phyloP scores from a whole-genome alignment of 2,329 filamentous ascomycete species.

The Metarhizium anisopliae region DNA sequence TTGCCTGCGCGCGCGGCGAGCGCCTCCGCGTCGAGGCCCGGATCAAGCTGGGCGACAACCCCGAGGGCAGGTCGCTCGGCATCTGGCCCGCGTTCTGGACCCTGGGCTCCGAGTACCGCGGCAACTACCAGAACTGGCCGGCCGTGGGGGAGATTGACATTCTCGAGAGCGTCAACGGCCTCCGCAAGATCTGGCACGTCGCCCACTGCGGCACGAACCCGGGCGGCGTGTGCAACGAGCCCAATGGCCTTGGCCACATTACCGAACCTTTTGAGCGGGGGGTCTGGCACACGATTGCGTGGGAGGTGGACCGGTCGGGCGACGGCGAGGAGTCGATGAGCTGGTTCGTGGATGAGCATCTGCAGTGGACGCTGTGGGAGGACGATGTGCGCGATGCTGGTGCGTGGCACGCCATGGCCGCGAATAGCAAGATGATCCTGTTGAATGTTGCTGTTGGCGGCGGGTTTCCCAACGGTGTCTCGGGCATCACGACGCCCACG shows the following conservation, averaged over 20 bases:
- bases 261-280: constrained; percentile 15
- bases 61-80: constrained; percentile 21
- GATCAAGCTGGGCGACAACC: constrained; percentile 25
- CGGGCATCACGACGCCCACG: constrained; percentile 23
- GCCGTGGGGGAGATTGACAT: constrained; percentile 35
- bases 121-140: constrained; percentile 32
- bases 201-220: constrained; percentile 31
- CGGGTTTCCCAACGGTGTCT: constrained; percentile 25
- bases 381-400: constrained; percentile 15
- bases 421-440: constrained; percentile 23
- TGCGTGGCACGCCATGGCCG: constrained; percentile 23
- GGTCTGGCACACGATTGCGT: constrained; percentile 23
- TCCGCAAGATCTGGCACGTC: constrained; percentile 23
- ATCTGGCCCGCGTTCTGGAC: constrained; percentile 41
- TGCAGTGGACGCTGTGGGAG: constrained; percentile 18
- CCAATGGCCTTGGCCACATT: constrained; percentile 20
- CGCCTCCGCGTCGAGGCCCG: constrained; percentile 29
- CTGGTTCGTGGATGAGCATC: constrained; percentile 25
- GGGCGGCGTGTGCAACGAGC: constrained; percentile 33
- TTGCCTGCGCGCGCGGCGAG: constrained; percentile 22
- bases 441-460: constrained; percentile 33
- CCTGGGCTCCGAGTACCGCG: constrained; percentile 29
- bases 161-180: constrained; percentile 33
- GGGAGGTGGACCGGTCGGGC: constrained; percentile 22
- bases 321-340: constrained; percentile 19